phyloP scores from a whole-genome alignment of 1,139 yeast species.

The Casaregolazyma suthepensis region DNA sequence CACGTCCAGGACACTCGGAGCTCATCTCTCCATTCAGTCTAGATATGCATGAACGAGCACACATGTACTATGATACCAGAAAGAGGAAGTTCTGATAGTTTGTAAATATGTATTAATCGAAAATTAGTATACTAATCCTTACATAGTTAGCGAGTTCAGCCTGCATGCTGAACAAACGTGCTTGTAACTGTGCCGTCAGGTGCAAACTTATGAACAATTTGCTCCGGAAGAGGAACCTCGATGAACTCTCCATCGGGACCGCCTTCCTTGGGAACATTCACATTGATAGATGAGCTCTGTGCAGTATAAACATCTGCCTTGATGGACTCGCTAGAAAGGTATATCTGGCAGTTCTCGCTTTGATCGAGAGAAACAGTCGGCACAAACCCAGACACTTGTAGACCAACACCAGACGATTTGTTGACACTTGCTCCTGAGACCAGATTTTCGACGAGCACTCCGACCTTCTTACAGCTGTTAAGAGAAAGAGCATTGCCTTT shows the following conservation, averaged over 20 bases:
- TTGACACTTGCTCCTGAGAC: constrained; percentile 87
- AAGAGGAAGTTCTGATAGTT: constrained; percentile 23
- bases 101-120: constrained; percentile 7
- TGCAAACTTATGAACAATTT: constrained; percentile 57
- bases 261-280: constrained; percentile 59
- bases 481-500: constrained; percentile 85
- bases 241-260: constrained; percentile 57
- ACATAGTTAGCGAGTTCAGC: background rate
- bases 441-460: constrained; percentile 74
- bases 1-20: constrained; percentile 95
- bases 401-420: constrained; percentile 72
- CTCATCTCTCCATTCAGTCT: constrained; percentile 85
- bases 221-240: constrained; percentile 85
- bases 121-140: background rate
- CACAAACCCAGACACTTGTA: constrained; percentile 73
- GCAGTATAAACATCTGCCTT: constrained; percentile 75
- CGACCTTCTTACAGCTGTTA: constrained; percentile 64
- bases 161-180: constrained; percentile 51
- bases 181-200: constrained; percentile 43
- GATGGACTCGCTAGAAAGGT: constrained; percentile 64
- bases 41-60: constrained; percentile 87
- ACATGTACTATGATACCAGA: constrained; percentile 85
- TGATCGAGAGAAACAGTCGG: constrained; percentile 86
- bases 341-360: constrained; percentile 78
- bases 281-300: constrained; percentile 75